A percentile compares a stretch with the other conserved stretches of the same genome.
Conservation (phyloP, 2,329 filamentous ascomycete genomes). For the Leptographium wingfieldii region DNA sequence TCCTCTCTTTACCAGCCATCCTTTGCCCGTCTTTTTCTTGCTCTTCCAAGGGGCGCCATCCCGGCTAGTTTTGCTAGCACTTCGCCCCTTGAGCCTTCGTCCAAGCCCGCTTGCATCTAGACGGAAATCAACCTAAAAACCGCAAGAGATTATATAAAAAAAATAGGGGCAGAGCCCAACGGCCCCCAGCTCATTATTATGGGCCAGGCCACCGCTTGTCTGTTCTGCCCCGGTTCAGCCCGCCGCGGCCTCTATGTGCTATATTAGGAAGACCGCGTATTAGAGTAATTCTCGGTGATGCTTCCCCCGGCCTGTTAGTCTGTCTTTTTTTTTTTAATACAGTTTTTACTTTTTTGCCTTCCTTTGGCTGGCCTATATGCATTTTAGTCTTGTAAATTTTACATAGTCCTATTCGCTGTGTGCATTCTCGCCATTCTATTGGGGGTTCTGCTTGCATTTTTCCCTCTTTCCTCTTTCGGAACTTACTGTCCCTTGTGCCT, state of each 20-base stretch:
- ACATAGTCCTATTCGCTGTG: background rate
- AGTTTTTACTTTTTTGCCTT: too few species aligned
- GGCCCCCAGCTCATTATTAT: background rate
- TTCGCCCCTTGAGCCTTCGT: background rate
- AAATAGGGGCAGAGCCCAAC: background rate
- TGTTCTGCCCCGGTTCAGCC: background rate
- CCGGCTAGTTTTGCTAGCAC: background rate
- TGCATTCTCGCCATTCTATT: background rate
- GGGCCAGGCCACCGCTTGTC: background rate
- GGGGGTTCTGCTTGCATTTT: background rate
- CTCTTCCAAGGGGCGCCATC: background rate
- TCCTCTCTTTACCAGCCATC: background rate
- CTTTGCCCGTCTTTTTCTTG: background rate
- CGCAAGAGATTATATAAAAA: background rate
- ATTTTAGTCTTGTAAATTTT: background rate
- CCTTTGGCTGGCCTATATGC: background rate
- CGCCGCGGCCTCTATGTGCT: background rate
- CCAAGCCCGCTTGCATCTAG: background rate
- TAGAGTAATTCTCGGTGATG: background rate
- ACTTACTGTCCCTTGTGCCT: background rate
- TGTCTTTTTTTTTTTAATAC: background rate
- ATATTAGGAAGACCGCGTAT: background rate
- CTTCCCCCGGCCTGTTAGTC: background rate
- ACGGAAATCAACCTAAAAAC: background rate
- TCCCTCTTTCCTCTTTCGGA: slow-evolving; percentile 2